Base-by-base conservation (phyloP, 1,139 yeast species). In the Protomyces inouyei region DNA sequence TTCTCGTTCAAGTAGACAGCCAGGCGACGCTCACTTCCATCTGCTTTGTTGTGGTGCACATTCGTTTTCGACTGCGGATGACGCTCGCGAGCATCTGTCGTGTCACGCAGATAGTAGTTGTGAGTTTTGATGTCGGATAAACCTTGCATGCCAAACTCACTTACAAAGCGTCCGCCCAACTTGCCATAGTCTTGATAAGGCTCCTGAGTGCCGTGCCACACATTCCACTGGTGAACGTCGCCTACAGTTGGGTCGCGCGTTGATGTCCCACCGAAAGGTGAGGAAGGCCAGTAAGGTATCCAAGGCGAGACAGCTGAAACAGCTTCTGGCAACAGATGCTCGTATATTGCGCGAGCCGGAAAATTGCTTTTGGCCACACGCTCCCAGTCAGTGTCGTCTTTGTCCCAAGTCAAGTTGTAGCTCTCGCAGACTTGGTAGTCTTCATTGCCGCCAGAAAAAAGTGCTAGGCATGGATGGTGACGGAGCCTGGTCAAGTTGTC, bases 221-320 rank as follows among this genome's bases (percentile, higher is more conserved):
- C 80, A 65, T 79, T 77, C 83, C 83, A 80, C 68, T 79, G 81
- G 68, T 80, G 83, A 16, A 78, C 70, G 69, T 80, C 83, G 0
- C 83, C 83, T 25, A 75, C 69, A 0, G 77, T 76, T 14, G 72
- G 70, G 67, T 78, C 80, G 8, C 73, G 69, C 16, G 81, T 71
- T 8, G 67, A 69, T 18, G 69, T 66, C 3, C 80, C 79, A 3
- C 80, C 77, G 71, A 76, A 80, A 0, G 83, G 83, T n/a, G 80
- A 77, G 4, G 82, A 80, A 12, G 73, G 74, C 63, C 76, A 79
- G 67, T 80, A 80, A 1, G 77, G 76, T 9, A 77, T 74, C 10
- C 71, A 72, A 3, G 75, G 73, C 16, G 69, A 66, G 10, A 68
- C 63, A 40, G 74, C 45, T 1, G 37, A 52, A n/a, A 78, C 72